phyloP scores from a whole-genome alignment of 2,329 filamentous ascomycete genomes.

The Calonectria hongkongensis region DNA sequence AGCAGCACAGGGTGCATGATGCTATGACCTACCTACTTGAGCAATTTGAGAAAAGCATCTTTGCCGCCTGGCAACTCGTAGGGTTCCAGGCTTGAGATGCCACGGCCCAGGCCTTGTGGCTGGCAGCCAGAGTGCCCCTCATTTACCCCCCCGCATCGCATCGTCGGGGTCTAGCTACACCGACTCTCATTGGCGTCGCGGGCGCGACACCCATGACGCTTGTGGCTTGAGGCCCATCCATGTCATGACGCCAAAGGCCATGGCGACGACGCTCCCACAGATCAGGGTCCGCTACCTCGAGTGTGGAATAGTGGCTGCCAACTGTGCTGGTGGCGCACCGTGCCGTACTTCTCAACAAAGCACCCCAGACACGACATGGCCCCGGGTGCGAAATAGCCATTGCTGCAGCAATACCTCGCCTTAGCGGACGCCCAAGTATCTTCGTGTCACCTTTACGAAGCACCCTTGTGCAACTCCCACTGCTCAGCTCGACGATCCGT shows the following conservation, averaged over 20 bases:
- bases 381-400: conserved; percentile 11
- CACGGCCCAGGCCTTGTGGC: conserved; percentile 34
- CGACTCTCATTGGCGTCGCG: conserved; percentile 42
- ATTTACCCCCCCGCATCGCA: conserved; percentile 50
- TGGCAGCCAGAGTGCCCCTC: conserved; percentile 47
- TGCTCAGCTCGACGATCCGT: conserved; percentile 4
- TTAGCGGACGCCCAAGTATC: conserved; percentile 39
- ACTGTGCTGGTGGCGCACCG: conserved; percentile 31
- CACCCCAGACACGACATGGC: conserved; percentile 14
- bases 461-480: conserved; percentile 4
- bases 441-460: conserved; percentile 24
- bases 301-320: conserved; percentile 16
- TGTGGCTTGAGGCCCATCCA: conserved; percentile 29
- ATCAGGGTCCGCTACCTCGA: conserved; percentile 22
- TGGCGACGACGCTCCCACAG: conserved; percentile 25
- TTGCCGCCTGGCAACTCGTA: conserved; percentile 3
- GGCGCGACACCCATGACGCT: conserved; percentile 28
- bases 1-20: conserved; percentile 11
- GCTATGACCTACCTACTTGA: conserved; percentile 13
- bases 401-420: conserved; percentile 30
- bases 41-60: conserved; percentile 14
- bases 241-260: conserved; percentile 36
- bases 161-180: conserved; percentile 46
- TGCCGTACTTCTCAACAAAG: conserved; percentile 50
- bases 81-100: conserved; percentile 9